Evolutionary conservation across 305 asterid genomes (phyloP).

Genomic region (Stenogyne calaminthoides): DNA sequence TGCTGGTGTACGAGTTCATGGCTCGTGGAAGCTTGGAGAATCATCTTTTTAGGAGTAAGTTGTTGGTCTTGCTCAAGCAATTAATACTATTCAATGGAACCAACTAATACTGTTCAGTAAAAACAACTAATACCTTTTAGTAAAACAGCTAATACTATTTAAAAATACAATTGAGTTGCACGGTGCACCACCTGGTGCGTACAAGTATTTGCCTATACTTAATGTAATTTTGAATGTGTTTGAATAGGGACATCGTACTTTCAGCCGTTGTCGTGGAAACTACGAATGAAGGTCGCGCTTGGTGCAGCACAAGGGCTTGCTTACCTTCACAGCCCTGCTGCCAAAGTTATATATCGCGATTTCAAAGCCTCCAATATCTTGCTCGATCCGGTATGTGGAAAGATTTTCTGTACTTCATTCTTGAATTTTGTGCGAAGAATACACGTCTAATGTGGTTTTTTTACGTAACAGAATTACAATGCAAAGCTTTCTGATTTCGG

Average conservation of each 20-base stretch:
- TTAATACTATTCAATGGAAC: not conserved
- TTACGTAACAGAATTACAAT: constrained; percentile 55
- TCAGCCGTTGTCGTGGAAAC: constrained; percentile 80
- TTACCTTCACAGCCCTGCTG: constrained; percentile 78
- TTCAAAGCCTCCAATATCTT: constrained; percentile 81
- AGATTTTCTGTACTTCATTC: not conserved
- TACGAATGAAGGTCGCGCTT: constrained; percentile 76
- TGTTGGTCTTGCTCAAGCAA: not conserved
- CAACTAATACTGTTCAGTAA: not conserved
- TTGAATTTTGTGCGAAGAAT: not conserved
- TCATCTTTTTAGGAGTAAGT: constrained; percentile 82
- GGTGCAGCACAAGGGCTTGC: constrained; percentile 90
- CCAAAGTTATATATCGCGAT: constrained; percentile 84
- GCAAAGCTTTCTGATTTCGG: constrained; percentile 93
- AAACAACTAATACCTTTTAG: no score
- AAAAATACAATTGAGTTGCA: no score
- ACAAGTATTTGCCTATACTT: not conserved
- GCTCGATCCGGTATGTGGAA: constrained; percentile 62
- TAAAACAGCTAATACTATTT: no score
- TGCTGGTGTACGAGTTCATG: constrained; percentile 87
- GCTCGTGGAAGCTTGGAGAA: constrained; percentile 89
- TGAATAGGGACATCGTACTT: constrained; percentile 68
- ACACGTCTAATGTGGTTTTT: not conserved
- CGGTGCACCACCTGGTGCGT: no score
- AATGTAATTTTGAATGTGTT: not conserved